Evolutionary conservation across 2,329 filamentous ascomycete genomes (phyloP), one percentile per base, ranked within the genome.

Genomic region (Ceratocystis huliohia): DNA sequence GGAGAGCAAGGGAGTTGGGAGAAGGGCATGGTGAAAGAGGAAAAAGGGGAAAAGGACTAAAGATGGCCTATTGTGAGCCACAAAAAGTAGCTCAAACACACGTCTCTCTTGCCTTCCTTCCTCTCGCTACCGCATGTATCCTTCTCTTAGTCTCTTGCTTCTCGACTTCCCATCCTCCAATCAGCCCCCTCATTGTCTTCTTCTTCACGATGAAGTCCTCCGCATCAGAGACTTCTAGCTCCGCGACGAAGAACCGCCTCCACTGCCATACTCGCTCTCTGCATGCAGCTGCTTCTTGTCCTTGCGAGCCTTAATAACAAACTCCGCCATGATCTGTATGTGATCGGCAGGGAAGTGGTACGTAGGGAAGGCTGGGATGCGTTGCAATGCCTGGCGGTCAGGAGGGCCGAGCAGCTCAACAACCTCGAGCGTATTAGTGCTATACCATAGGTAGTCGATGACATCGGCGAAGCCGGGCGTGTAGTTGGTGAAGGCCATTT

Each of bases 381-480:
- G 84, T 75, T 89, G 88, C 67, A 96, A 84, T 74, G 96, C 94
- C 33, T 89, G 84, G 69, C 86, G 84, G 74, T 96, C 92, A 1
- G 95, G 89, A 56, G 93, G 88, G 37, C 92, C 92, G 3, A 96
- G 85, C 65, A 96, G 77, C 65, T 88, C 88, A 20, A 90, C 87
- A 28, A 95, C 88, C 73, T 94, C 89, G 57, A 96, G 80, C 25
- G 88, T 86, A 75, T 94, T 96, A 67, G 91, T 93, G 66, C 91
- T 92, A 77, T 96, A 99, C 91, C 92, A 97, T 72, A 99, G 91
- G 76, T 97, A 96, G 75, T 99, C 94, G 70, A 99, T 88, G 67
- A 95, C 89, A 69, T 91, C 92, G 64, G 85, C 84, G 77, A 96
- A 99, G n/a, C 86, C 85, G 0, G 94, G 92, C 15, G 91, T 95